phyloP scores from a whole-genome alignment of 257 asterid genomes.

The Gentiana macrophylla region DNA sequence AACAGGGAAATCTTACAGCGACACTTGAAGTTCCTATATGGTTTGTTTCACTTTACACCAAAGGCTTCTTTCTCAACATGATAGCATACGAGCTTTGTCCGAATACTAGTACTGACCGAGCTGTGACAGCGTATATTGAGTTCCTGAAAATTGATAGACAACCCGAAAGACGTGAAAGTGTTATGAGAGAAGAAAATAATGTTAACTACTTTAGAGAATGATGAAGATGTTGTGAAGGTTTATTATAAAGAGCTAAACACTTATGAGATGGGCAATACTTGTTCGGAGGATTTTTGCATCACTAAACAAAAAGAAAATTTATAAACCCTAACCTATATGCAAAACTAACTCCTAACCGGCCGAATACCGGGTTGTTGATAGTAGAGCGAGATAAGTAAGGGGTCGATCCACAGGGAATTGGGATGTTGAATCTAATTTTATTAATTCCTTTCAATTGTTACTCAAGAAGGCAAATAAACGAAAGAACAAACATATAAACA shows the following conservation, averaged over 20 bases:
- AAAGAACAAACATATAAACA: too few relatives aligned
- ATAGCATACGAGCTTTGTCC: too few relatives aligned
- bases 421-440: too few relatives aligned
- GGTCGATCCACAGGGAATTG: too few relatives aligned
- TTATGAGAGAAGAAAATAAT: slow-evolving; percentile 6
- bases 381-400: too few relatives aligned
- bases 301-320: too few relatives aligned
- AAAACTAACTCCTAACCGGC: too few relatives aligned
- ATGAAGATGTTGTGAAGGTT: slow-evolving; percentile 5
- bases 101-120: not conserved
- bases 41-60: not conserved
- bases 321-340: too few relatives aligned
- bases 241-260: slow-evolving; percentile 7
- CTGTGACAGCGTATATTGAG: not conserved
- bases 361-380: too few relatives aligned
- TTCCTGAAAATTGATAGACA: slow-evolving; percentile 9
- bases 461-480: too few relatives aligned
- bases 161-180: not conserved
- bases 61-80: not conserved
- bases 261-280: not conserved
- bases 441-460: too few relatives aligned
- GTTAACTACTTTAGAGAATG: not conserved
- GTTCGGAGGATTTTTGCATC: too few relatives aligned
- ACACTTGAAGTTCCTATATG: not conserved
- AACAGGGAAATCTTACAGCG: not conserved